Evolutionary conservation across 2,329 filamentous ascomycete species (phyloP).

Genomic region (Penicillium sclerotiorum): DNA sequence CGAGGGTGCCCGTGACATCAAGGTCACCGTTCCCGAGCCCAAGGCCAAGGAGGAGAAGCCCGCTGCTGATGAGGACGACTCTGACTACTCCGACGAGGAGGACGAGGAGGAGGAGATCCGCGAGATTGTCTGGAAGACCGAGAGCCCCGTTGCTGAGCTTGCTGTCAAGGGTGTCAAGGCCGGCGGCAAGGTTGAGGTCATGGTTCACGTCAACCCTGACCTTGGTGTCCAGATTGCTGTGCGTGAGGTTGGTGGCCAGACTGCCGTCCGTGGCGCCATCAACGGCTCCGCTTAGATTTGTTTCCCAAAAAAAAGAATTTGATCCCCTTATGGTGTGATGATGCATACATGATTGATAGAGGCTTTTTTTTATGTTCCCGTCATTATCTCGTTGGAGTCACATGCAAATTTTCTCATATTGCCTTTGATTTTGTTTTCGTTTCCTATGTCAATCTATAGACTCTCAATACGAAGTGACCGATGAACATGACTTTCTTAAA

Average conservation of each 20-base stretch:
- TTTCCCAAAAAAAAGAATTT: conserved; percentile 12
- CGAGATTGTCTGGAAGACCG: conserved; percentile 91
- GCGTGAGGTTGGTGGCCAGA: conserved; percentile 84
- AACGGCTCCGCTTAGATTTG: conserved; percentile 38
- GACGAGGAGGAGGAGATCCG: conserved; percentile 81
- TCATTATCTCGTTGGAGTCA: conserved; percentile 27
- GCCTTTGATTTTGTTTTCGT: conserved; percentile 8
- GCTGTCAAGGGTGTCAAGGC: conserved; percentile 83
- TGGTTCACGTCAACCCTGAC: conserved; percentile 82
- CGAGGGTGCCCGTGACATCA: conserved; percentile 89
- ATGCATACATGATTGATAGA: conserved; percentile 33
- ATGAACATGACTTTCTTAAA: conserved; percentile 13
- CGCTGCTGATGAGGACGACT: conserved; percentile 60
- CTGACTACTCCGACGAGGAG: conserved; percentile 63
- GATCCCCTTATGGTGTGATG: conserved; percentile 30
- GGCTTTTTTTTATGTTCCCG: conserved; percentile 17
- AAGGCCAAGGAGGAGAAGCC: conserved; percentile 67
- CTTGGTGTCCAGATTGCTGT: conserved; percentile 77
- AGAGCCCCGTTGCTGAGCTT: conserved; percentile 79
- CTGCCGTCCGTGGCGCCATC: conserved; percentile 70
- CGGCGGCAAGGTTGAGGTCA: conserved; percentile 88
- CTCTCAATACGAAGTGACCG: conserved; percentile 21
- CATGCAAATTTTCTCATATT: conserved; percentile 12
- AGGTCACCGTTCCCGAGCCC: conserved; percentile 83
- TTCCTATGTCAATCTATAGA: conserved; percentile 16